Evolutionary conservation across 1,284 basidiomycete genomes (phyloP).

Genomic region (Pseudozyma flocculosa): DNA sequence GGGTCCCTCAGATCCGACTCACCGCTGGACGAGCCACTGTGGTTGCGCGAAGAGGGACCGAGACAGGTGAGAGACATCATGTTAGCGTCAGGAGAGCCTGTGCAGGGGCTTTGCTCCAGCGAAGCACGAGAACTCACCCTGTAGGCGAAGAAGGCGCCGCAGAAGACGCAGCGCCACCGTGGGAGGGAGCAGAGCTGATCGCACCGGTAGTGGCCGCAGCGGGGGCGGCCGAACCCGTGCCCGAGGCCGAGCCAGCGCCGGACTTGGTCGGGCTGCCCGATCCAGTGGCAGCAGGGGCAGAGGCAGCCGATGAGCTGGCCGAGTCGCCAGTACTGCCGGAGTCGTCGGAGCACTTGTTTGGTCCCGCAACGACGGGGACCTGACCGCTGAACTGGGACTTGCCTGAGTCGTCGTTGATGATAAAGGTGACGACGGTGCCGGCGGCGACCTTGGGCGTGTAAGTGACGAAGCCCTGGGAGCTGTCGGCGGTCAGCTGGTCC

Average conservation of each 20-base stretch:
- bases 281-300: conserved; percentile 3
- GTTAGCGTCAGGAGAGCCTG: no score
- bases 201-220: no score
- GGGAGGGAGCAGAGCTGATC: no score
- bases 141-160: no score
- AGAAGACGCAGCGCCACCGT: no score
- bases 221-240: no score
- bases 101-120: no score
- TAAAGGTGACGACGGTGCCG: conserved; percentile 16
- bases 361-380: conserved; percentile 16
- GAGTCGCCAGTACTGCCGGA: conserved; percentile 3
- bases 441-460: conserved; percentile 6
- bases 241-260: neutral
- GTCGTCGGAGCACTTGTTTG: conserved; percentile 19
- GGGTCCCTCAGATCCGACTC: no score
- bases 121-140: no score
- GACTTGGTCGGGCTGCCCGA: conserved; percentile 1
- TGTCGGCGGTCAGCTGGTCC: neutral
- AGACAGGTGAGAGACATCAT: no score
- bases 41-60: no score
- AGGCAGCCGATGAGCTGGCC: conserved; percentile 2
- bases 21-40: no score
- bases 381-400: conserved; percentile 14
- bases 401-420: conserved; percentile 25
- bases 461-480: neutral